Evolutionary conservation across 306 rosid species (phyloP).

Genomic region (Morella rubra): DNA sequence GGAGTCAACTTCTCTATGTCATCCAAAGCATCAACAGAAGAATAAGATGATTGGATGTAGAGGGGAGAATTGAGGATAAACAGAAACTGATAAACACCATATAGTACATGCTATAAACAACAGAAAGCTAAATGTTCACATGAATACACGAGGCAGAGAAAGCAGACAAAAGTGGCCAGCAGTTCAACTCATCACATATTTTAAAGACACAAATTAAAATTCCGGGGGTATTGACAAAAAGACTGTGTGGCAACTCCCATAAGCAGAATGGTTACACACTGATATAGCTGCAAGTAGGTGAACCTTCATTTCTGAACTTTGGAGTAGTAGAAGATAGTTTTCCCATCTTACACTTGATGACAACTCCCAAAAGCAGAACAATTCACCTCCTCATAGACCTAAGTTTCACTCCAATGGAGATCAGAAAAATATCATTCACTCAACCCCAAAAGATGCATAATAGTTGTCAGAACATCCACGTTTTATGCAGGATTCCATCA

Average conservation of each 20-base stretch:
- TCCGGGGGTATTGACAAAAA: not conserved
- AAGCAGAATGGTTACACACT: not conserved
- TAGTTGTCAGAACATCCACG: constrained; percentile 13
- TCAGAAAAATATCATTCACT: constrained; percentile 12
- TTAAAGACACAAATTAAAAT: constrained; percentile 1
- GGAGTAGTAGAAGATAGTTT: constrained; percentile 1
- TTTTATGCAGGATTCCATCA: not conserved
- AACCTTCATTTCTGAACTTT: not conserved
- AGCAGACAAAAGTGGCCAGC: constrained; percentile 3
- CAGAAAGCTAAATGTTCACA: constrained; percentile 10
- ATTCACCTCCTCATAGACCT: constrained; percentile 6
- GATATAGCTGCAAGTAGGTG: constrained; percentile 1
- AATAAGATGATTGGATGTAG: constrained; percentile 21
- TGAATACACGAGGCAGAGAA: constrained; percentile 13
- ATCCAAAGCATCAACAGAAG: constrained; percentile 18
- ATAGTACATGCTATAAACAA: constrained; percentile 15
- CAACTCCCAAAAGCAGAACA: constrained; percentile 17
- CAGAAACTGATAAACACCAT: not conserved
- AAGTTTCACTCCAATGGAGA: constrained; percentile 12
- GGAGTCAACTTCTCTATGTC: constrained; percentile 77
- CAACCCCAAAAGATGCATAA: constrained; percentile 4
- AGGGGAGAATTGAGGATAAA: constrained; percentile 8
- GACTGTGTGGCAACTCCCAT: not conserved
- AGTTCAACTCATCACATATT: not conserved
- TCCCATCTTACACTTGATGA: constrained; percentile 4